Evolutionary conservation across 768 basidiomycete species (phyloP), one percentile per base, ranked within the genome.

Genomic region (Agrocybe praecox): DNA sequence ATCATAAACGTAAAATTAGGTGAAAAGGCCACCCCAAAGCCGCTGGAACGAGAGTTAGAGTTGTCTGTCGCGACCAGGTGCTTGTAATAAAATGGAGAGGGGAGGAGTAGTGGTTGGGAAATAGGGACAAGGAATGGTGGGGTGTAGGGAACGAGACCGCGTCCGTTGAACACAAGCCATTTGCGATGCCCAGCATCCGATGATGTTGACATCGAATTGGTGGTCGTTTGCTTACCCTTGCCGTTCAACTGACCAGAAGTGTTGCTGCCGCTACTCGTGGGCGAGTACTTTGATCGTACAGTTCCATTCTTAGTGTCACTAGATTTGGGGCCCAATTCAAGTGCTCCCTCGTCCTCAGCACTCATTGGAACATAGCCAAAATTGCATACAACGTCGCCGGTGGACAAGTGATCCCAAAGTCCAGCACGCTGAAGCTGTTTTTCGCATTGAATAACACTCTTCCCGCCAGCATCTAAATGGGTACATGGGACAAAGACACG

Each of bases 131-230:
- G 69, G 3, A 77, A 74, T 2, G 86, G 83, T 0, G 86, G 86
- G 29, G 69, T 74, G 69, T 85, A 91, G 0, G 87, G 85, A 22
- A 84, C 72, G 29, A 94, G 82, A 22, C 70, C 66, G 18, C 76
- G 62, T 6, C 91, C 92, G 58, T 89, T 82, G 66, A 84, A 94
- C n/a, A 94, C 62, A 18, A 94, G 77, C 92, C 92, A 94, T 44
- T 78, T 80, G 34, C 70, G 62, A 52, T 49, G 60, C 3, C 61
- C 33, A 17, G 17, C 40, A 19, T 22, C 19, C 52, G 29, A 40
- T 26, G n/a, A 49, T 43, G 45, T 59, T 29, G n/a, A 49, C 46
- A 51, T 50, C 52, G 22, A 53, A 54, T 15, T 52, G 21, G 21
- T 24, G 32, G 32, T 34, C 59, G 21, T 49, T 50, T 15, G 56